These are phyloP conservation scores for Mucor mucedo DNA, from an alignment of 371 early-diverging fungal genomes.

Conservation along the genomic window DNA sequence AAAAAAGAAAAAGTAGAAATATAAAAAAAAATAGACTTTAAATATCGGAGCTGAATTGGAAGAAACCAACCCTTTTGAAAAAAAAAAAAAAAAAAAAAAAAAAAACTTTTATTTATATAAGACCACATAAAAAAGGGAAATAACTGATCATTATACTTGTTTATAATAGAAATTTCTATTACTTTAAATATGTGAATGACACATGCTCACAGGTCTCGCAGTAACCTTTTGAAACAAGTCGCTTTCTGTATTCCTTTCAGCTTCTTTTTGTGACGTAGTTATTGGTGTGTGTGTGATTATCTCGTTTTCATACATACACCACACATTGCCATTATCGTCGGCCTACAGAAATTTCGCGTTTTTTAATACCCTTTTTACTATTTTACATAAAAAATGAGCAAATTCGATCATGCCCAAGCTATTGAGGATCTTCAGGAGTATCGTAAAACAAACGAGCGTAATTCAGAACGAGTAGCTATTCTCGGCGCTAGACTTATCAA, in stretches of 20 bases:
- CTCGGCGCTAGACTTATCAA: conserved; percentile 47
- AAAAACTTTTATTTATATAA: neutral
- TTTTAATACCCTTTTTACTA: neutral
- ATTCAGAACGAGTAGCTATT: conserved; percentile 37
- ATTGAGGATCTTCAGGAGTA: conserved; percentile 42
- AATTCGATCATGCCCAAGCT: conserved; percentile 38
- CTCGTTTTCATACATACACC: neutral
- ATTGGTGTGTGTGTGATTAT: neutral
- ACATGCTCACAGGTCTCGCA: neutral
- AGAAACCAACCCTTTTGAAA: neutral
- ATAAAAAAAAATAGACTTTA: conserved; percentile 4
- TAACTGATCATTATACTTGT: neutral
- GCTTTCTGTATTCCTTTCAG: neutral
- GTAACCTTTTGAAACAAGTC: neutral
- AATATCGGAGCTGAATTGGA: neutral
- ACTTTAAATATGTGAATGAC: neutral
- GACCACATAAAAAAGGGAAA: neutral
- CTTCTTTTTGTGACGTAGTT: neutral
- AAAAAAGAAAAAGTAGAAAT: conserved; percentile 5
- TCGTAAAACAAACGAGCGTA: conserved; percentile 47
- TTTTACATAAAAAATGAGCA: conserved; percentile 27
- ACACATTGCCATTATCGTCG: no score
- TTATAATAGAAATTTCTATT: no score
- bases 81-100: neutral
- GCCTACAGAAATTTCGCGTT: neutral